phyloP scores from a whole-genome alignment of 345 rosid species.

The Lepidium aucheri region DNA sequence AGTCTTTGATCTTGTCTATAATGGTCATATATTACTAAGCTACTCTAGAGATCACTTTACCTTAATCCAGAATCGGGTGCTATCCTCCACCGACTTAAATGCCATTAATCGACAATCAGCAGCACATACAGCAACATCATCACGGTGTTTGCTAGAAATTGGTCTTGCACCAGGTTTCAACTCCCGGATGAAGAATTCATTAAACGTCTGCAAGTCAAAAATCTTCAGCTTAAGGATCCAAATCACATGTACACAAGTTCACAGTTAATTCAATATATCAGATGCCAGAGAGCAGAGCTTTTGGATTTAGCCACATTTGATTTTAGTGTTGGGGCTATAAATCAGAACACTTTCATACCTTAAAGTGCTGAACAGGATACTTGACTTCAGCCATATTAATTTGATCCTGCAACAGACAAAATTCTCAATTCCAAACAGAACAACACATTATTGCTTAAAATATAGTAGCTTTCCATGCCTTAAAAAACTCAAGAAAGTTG shows the following conservation, averaged over 20 bases:
- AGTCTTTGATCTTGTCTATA: neutral
- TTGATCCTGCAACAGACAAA: conserved; percentile 57
- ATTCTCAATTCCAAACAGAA: neutral
- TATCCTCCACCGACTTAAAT: conserved; percentile 54
- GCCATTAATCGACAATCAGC: conserved; percentile 92
- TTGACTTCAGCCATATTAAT: conserved; percentile 83
- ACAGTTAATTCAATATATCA: neutral
- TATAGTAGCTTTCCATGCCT: conserved; percentile 32
- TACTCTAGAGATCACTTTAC: conserved; percentile 23
- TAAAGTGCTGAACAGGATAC: conserved; percentile 76
- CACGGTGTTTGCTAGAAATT: conserved; percentile 39
- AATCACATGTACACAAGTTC: neutral
- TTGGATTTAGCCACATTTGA: too few species aligned
- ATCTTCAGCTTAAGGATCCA: neutral
- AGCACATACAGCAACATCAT: conserved; percentile 65
- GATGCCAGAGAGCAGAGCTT: neutral
- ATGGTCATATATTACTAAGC: neutral
- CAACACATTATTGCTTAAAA: neutral
- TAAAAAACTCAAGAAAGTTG: conserved; percentile 58
- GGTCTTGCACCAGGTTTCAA: conserved; percentile 77
- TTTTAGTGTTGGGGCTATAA: conserved; percentile 1
- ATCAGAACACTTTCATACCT: conserved; percentile 38
- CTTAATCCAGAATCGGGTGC: conserved; percentile 87
- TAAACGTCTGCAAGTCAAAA: conserved; percentile 58
- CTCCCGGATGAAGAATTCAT: conserved; percentile 86